These are phyloP conservation scores for Inga oerstediana DNA, from an alignment of 306 rosid genomes.

Conservation along the genomic window DNA sequence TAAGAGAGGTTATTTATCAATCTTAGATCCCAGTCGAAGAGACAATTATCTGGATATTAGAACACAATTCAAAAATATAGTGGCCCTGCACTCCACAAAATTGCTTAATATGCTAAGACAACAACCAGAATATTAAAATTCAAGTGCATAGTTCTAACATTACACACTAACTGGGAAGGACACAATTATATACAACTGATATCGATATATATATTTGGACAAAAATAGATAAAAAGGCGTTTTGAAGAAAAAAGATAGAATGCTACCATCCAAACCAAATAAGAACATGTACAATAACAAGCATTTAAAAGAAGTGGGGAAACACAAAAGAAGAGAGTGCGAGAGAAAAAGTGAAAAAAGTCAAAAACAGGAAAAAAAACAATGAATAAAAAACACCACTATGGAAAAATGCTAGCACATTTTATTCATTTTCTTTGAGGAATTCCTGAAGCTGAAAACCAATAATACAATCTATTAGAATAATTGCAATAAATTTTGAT, in stretches of 20 bases:
- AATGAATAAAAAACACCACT: neutral
- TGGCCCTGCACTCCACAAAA: neutral
- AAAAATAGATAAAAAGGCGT: slow-evolving; percentile 19
- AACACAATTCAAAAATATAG: slow-evolving; percentile 7
- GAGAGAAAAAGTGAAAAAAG: neutral
- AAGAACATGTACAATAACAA: neutral
- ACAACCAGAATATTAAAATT: slow-evolving; percentile 10
- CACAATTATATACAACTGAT: neutral
- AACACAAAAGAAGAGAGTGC: neutral
- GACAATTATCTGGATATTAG: slow-evolving; percentile 7
- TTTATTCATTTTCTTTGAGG: neutral
- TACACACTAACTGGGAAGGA: neutral
- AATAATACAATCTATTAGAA: neutral
- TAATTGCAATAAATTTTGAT: neutral
- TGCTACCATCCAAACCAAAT: neutral
- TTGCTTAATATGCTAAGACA: neutral
- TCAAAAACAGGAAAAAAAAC: no score
- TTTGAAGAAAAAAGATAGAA: neutral
- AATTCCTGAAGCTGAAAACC: neutral
- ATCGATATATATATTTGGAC: neutral
- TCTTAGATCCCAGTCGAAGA: slow-evolving; percentile 11
- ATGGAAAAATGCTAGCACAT: neutral
- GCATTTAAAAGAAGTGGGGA: neutral
- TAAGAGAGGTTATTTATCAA: slow-evolving; percentile 5
- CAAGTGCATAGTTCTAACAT: neutral